Evolutionary conservation across 2,329 filamentous ascomycete genomes (phyloP).

Genomic region (Hansfordia pulvinata): DNA sequence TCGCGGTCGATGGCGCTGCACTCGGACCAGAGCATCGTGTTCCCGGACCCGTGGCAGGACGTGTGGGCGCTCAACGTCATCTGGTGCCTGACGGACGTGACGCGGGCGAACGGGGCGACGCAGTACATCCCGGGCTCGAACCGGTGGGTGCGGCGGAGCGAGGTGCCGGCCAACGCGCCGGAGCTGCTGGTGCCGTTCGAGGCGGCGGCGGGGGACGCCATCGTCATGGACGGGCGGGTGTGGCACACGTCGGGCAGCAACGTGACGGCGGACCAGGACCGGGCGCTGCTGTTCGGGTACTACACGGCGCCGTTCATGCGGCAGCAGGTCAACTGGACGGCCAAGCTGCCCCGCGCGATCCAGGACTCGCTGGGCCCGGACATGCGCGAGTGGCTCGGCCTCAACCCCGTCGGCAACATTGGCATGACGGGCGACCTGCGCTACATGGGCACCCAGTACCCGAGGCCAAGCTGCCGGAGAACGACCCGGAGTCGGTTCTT

Average conservation of each 20-base stretch:
- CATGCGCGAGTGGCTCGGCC: slow-evolving; percentile 15
- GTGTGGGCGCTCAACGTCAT: slow-evolving; percentile 11
- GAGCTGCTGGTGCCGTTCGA: slow-evolving; percentile 16
- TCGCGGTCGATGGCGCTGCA: slow-evolving; percentile 16
- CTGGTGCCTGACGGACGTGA: slow-evolving; percentile 18
- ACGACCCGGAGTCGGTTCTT: too few relatives aligned
- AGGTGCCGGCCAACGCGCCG: slow-evolving; percentile 11
- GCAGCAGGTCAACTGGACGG: slow-evolving; percentile 18
- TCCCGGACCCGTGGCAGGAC: slow-evolving; percentile 17
- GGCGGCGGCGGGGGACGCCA: slow-evolving; percentile 16
- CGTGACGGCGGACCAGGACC: slow-evolving; percentile 15
- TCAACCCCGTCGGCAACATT: slow-evolving; percentile 6
- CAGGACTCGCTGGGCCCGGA: slow-evolving; percentile 11
- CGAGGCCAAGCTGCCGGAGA: too few relatives aligned
- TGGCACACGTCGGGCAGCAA: slow-evolving; percentile 20
- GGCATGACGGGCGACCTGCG: slow-evolving; percentile 5
- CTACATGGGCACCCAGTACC: slow-evolving; percentile 6
- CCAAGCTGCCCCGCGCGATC: slow-evolving; percentile 13
- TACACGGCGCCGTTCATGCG: slow-evolving; percentile 16
- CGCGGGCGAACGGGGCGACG: slow-evolving; percentile 15
- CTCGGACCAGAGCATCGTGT: slow-evolving; percentile 17
- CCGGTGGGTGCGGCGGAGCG: slow-evolving; percentile 3
- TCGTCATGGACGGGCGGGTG: slow-evolving; percentile 18
- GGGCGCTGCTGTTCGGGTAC: slow-evolving; percentile 18
- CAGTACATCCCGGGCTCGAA: slow-evolving; percentile 9